phyloP scores from a whole-genome alignment of 2,329 filamentous ascomycete genomes.

The Microsporum audouinii region DNA sequence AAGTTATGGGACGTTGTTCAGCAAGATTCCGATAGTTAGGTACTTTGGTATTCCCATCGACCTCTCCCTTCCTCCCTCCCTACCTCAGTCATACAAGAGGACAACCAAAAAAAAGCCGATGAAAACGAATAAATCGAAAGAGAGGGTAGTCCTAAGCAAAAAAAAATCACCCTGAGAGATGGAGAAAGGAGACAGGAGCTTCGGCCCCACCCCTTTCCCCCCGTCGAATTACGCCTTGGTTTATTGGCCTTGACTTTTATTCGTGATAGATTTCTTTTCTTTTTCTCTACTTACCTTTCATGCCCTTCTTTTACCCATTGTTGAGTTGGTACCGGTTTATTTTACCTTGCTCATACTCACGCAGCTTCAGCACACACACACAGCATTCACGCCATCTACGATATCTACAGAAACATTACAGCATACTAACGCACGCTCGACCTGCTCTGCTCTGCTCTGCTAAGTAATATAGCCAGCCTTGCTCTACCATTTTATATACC shows the following conservation, averaged over 20 bases:
- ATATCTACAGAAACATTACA: neutral
- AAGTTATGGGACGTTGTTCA: conserved; percentile 95
- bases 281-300: neutral
- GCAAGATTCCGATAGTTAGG: conserved; percentile 60
- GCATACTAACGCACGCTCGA: neutral
- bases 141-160: neutral
- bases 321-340: neutral
- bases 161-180: neutral
- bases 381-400: neutral
- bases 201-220: neutral
- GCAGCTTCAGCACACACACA: neutral
- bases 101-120: neutral
- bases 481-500: neutral
- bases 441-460: neutral
- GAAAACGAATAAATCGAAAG: neutral
- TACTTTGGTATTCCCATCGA: neutral
- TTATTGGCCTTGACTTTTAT: neutral
- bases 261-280: conserved; percentile 1
- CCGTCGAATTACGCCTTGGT: neutral
- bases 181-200: neutral
- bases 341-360: neutral
- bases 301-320: neutral
- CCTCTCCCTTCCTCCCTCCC: neutral
- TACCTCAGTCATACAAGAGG: neutral
- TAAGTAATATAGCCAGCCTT: conserved; percentile 2